phyloP scores from a whole-genome alignment of 768 basidiomycete genomes.

The Mycena polygramma region DNA sequence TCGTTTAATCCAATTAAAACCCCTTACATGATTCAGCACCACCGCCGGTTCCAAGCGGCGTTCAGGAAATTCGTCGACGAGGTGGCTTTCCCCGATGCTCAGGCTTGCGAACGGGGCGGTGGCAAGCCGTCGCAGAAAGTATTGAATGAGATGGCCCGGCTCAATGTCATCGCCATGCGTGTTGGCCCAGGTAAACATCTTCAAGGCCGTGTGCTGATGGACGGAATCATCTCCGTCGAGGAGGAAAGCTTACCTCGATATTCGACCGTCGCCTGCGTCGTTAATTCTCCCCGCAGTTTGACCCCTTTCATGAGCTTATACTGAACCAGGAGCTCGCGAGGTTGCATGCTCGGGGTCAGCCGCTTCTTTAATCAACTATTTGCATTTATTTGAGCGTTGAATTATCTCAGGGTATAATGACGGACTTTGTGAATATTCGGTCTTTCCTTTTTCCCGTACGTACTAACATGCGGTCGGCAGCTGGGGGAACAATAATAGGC shows the following conservation, averaged over 20 bases:
- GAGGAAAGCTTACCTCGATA: constrained; percentile 57
- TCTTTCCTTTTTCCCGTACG: background rate
- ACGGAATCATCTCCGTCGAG: constrained; percentile 85
- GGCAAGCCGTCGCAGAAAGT: constrained; percentile 73
- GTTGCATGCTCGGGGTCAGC: constrained; percentile 63
- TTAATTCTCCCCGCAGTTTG: constrained; percentile 64
- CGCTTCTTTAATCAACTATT: background rate
- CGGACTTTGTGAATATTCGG: constrained; percentile 53
- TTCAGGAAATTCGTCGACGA: constrained; percentile 84
- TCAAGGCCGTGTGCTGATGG: constrained; percentile 82
- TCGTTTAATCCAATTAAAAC: background rate
- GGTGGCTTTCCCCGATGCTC: constrained; percentile 67
- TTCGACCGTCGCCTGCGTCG: constrained; percentile 3
- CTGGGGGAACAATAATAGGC: constrained; percentile 75
- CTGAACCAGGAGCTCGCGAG: constrained; percentile 83
- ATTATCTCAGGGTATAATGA: constrained; percentile 75
- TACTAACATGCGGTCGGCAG: constrained; percentile 46
- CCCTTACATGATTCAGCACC: constrained; percentile 58
- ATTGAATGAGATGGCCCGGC: constrained; percentile 73
- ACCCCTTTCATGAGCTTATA: constrained; percentile 92
- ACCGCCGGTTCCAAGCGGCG: constrained; percentile 71
- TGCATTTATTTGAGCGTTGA: background rate
- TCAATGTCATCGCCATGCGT: constrained; percentile 90
- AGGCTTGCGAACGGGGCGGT: constrained; percentile 73
- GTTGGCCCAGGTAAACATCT: constrained; percentile 95